Percentiles rank a stretch among this genome's conserved stretches.
Evolutionary conservation across 805 yeast species (phyloP).

Genomic region (Yueomyces sp.): DNA sequence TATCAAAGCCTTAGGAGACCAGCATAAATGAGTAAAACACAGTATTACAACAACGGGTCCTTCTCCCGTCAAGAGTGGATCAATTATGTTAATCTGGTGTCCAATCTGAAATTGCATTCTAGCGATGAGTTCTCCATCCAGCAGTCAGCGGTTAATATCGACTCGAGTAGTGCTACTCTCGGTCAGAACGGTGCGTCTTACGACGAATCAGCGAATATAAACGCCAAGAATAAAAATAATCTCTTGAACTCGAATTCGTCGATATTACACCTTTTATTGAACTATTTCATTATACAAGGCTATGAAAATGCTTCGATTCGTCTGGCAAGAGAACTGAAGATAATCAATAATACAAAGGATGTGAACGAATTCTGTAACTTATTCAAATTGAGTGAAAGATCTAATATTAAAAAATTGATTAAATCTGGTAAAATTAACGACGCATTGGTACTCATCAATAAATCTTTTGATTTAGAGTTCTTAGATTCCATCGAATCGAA

Average conservation of each 20-base stretch:
- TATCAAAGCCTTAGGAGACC: no score
- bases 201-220: no score
- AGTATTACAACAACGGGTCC: neutral
- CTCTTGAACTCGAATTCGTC: conserved; percentile 7
- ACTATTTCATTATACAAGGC: conserved; percentile 68
- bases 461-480: conserved; percentile 15
- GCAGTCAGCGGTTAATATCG: neutral
- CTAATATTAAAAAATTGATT: conserved; percentile 13
- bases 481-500: conserved; percentile 6
- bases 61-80: neutral
- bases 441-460: conserved; percentile 21
- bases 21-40: no score
- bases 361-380: conserved; percentile 19
- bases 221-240: neutral
- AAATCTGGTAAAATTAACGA: conserved; percentile 14
- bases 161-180: neutral
- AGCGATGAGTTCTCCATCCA: neutral
- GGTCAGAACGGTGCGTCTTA: neutral
- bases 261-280: conserved; percentile 37
- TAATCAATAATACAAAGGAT: conserved; percentile 13
- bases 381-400: conserved; percentile 17
- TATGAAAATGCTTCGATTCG: conserved; percentile 52
- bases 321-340: conserved; percentile 45
- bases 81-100: neutral
- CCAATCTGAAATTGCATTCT: neutral